Evolutionary conservation across 208 protist species (phyloP), one percentile per base, ranked within the genome.

Genomic region (Leishmania guyanensis): DNA sequence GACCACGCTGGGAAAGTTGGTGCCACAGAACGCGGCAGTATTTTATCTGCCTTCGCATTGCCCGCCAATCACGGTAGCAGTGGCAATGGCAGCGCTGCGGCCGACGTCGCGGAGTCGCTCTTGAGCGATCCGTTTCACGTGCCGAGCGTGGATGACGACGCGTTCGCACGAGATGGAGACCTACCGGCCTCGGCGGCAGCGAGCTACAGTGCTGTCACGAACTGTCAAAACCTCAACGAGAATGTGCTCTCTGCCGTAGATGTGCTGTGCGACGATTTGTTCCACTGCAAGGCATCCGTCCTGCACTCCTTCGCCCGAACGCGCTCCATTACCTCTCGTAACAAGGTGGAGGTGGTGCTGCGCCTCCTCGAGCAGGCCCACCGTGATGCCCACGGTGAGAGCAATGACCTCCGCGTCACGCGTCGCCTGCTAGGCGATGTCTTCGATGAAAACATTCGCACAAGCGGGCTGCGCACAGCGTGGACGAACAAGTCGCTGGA

Each of bases 401-500:
- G 80, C 88, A 78, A 84, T 16, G 95, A 98, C 78, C 83, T 98
- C 39, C 83, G 53, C 71, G 80, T 94, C 50, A 98, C 95, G 16
- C 90, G 90, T 60, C 87, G 87, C 17, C 83, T 98, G 0, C 84
- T 98, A 5, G 95, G 95, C 53, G 95, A 97, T 75, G 90, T 97
- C 29, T 96, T 98, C 56, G 80, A 90, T 73, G 90, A 94, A 53
- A 91, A 93, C 48, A 90, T 98, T n/a, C 93, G 93, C 65, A 92
- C 93, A 12, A 97, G 93, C 79, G 93, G 93, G 2, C 78, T 96
- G 58, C 93, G 93, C 26, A 84, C 90, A 3, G 88, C 89, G 70
- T 98, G 95, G 93, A 96, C 93, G 48, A 97, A 96, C 80, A 92
- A 95, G 83, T 91, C 92, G 29, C 88, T 98, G 22, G 93, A 98